Conservation (phyloP, 176 grass and related monocot genomes). For the Puccinellia tenuiflora region DNA sequence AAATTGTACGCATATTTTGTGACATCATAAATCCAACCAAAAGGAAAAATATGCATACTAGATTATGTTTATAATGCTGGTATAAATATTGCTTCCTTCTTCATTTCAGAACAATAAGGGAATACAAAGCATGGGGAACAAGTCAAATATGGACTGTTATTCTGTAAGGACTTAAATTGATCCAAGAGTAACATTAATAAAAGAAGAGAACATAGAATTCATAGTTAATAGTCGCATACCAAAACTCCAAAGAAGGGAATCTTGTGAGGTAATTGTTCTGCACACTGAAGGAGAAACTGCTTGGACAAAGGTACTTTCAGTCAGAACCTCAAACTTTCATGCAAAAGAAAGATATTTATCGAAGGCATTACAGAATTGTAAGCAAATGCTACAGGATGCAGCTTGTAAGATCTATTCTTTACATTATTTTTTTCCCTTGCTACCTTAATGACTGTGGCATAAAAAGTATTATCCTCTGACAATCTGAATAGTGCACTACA, state of each 20-base stretch:
- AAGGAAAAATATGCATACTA: background rate
- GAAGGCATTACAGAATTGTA: background rate
- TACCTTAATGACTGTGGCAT: background rate
- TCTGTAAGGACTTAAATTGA: conserved; percentile 1
- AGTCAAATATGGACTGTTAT: background rate
- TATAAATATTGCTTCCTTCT: background rate
- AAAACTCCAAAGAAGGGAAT: conserved; percentile 91
- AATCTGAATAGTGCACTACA: background rate
- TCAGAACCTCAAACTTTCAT: conserved; percentile 30
- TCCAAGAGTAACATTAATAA: conserved; percentile 11
- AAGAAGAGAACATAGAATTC: background rate
- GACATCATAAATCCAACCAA: conserved; percentile 11
- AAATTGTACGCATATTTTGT: background rate
- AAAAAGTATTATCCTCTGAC: background rate
- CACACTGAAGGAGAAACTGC: conserved; percentile 84
- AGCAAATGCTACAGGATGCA: conserved; percentile 8
- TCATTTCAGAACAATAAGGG: background rate
- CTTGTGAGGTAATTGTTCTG: conserved; percentile 95
- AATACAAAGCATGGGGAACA: conserved; percentile 12
- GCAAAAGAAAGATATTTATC: background rate
- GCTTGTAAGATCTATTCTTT: conserved; percentile 4
- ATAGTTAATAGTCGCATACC: conserved; percentile 49
- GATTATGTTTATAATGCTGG: background rate
- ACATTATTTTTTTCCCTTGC: background rate
- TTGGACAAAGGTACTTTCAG: conserved; percentile 31